Conservation (phyloP, 139 green algal genomes). For the Ulvella scutata region DNA sequence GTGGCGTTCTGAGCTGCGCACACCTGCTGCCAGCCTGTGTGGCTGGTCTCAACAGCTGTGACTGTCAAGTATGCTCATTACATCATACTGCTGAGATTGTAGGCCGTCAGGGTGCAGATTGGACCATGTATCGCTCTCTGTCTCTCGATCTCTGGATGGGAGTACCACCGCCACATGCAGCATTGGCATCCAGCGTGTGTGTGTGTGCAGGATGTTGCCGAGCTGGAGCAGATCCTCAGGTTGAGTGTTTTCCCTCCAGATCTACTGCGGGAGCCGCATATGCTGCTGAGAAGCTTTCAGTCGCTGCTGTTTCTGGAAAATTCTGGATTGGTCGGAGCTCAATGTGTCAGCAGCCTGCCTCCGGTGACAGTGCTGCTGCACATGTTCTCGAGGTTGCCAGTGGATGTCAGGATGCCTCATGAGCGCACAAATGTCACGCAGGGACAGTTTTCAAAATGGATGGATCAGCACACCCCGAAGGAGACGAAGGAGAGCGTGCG, state of each 20-base stretch:
- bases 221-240: slow-evolving; percentile 65
- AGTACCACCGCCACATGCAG: neutral
- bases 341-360: slow-evolving; percentile 52
- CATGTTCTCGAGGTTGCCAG: slow-evolving; percentile 61
- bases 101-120: too few relatives aligned
- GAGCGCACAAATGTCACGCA: slow-evolving; percentile 42
- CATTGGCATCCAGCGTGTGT: neutral
- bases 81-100: too few relatives aligned
- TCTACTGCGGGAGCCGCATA: slow-evolving; percentile 36
- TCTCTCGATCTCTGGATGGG: too few relatives aligned
- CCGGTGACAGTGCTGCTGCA: slow-evolving; percentile 58
- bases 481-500: slow-evolving; percentile 15
- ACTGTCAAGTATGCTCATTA: too few relatives aligned
- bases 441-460: slow-evolving; percentile 82
- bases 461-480: slow-evolving; percentile 60
- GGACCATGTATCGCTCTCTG: too few relatives aligned
- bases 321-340: slow-evolving; percentile 8
- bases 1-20: too few relatives aligned
- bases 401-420: slow-evolving; percentile 52
- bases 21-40: too few relatives aligned
- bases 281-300: slow-evolving; percentile 30
- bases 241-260: slow-evolving; percentile 56
- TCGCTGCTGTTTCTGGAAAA: slow-evolving; percentile 38
- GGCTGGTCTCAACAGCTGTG: too few relatives aligned
- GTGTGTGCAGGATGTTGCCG: slow-evolving; percentile 57